Evolutionary conservation across 2,329 filamentous ascomycete genomes (phyloP).

Genomic region (Aspergillus chevalieri): DNA sequence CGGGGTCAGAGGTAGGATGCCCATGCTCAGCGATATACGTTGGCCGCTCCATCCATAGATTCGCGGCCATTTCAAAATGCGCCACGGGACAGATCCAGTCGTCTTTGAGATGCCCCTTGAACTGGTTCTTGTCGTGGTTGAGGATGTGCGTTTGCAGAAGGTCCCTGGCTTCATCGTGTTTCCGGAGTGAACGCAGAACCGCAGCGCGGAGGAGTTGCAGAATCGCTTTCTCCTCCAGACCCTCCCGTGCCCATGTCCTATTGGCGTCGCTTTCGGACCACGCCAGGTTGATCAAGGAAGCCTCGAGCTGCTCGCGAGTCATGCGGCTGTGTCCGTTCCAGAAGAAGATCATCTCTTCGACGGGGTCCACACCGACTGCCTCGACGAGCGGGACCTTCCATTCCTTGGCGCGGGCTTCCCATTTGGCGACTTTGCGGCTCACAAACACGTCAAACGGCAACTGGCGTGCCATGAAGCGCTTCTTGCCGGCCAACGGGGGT

Average conservation of each 20-base stretch:
- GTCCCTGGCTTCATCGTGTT: slow-evolving; percentile 58
- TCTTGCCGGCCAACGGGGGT: slow-evolving; percentile 70
- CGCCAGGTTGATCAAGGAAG: slow-evolving; percentile 56
- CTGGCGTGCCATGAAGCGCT: slow-evolving; percentile 81
- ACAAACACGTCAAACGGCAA: slow-evolving; percentile 87
- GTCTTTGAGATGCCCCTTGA: slow-evolving; percentile 48
- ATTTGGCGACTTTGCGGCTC: slow-evolving; percentile 76
- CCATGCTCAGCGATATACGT: slow-evolving; percentile 32
- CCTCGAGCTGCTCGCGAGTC: slow-evolving; percentile 57
- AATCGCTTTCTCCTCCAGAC: slow-evolving; percentile 57
- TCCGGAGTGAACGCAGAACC: slow-evolving; percentile 58
- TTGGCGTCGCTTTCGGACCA: slow-evolving; percentile 62
- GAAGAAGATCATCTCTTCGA: slow-evolving; percentile 87
- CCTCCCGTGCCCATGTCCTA: slow-evolving; percentile 47
- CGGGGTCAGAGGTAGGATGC: slow-evolving; percentile 3
- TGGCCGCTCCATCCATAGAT: slow-evolving; percentile 64
- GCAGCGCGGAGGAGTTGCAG: slow-evolving; percentile 61
- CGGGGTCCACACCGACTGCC: slow-evolving; percentile 71
- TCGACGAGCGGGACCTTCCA: slow-evolving; percentile 67
- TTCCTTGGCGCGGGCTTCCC: slow-evolving; percentile 69
- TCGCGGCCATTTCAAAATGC: slow-evolving; percentile 79
- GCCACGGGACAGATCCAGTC: slow-evolving; percentile 66
- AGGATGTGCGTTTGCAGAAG: slow-evolving; percentile 60
- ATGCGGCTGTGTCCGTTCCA: slow-evolving; percentile 89
- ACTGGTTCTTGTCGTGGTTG: slow-evolving; percentile 46